Percentiles rank a stretch among this genome's conserved stretches.
Evolutionary conservation across 2,329 filamentous ascomycete species (phyloP).

Genomic region (Xylariaceae sp.): DNA sequence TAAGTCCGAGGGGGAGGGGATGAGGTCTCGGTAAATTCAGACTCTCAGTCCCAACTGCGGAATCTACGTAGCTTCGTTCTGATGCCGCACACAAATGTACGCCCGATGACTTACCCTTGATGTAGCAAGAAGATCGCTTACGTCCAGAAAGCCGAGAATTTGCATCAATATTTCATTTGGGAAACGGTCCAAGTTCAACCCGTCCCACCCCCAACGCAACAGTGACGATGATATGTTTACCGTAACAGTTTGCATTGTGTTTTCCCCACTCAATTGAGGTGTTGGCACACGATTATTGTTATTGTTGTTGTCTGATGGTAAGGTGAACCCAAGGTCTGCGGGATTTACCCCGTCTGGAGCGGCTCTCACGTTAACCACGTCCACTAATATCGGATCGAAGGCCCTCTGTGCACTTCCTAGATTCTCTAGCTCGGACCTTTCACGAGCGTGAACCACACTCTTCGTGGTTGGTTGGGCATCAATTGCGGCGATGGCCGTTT

Average conservation of each 20-base stretch:
- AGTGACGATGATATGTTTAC: conserved; percentile 25
- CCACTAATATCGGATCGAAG: background rate
- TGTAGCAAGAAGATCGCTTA: conserved; percentile 60
- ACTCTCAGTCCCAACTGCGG: background rate
- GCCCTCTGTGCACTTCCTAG: conserved; percentile 8
- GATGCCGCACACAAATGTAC: background rate
- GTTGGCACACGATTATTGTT: conserved; percentile 19
- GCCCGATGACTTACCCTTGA: conserved; percentile 57
- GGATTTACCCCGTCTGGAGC: conserved; percentile 16
- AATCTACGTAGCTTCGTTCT: background rate
- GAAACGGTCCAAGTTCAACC: conserved; percentile 48
- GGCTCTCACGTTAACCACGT: conserved; percentile 12
- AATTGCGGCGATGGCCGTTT: conserved; percentile 35
- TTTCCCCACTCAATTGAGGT: conserved; percentile 26
- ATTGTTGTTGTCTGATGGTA: conserved; percentile 21
- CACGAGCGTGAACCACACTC: conserved; percentile 12
- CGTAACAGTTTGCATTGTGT: conserved; percentile 27
- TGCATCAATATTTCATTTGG: conserved; percentile 65
- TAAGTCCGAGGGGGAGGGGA: conserved; percentile 14
- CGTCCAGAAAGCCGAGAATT: conserved; percentile 63
- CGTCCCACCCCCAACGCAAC: conserved; percentile 36
- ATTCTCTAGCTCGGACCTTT: conserved; percentile 20
- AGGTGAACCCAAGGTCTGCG: conserved; percentile 12
- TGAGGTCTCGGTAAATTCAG: conserved; percentile 11
- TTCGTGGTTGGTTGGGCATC: conserved; percentile 41